Base-by-base conservation (phyloP, 768 basidiomycete species). In the Chalciporus chontae region DNA sequence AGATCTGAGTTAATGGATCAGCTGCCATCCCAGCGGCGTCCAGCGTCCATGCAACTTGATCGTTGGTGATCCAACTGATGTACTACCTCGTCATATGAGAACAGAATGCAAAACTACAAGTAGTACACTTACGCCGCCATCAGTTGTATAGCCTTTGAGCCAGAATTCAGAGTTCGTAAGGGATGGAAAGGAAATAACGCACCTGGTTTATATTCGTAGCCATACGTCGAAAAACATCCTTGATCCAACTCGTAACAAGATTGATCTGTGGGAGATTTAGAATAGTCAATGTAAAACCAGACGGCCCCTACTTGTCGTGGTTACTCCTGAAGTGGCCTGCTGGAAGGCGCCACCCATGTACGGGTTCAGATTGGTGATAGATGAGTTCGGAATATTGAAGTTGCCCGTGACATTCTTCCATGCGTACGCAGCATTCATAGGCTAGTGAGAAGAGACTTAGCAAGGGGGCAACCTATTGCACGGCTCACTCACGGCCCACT, bases 291-390 rank as follows among this genome's bases (percentile, higher is more conserved):
- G 36, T 6, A 36, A 29, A 10, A 17, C 39, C 29, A 18, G 13
- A 26, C n/a, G 2, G 8, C 29, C 60, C 74, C 59, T 55, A 82
- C 79, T 75, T 15, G 89, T 89, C 10, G 56, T 51, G 0, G 84
- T 76, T 13, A 92, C 72, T 17, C 72, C 83, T 5, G 90, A 93
- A 0, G 85, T 85, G 3, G 91, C 86, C 61, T 94, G 90, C 65
- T 95, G 94, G 63, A 79, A 89, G 8, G 77, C 77, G 42, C 86
- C 87, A 38, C 94, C 94, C 15, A 69, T 74, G 62, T 88, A 93
- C 5, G 78, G 51, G 60, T 92, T 92, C 38, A 84, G 65, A 19
- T 56, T 48, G 0, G 84, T 82, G 17, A 69, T 64, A n/a, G 65
- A 67, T 1, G 72, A 60, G 61, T 93, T 72, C 7, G 70, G 54